phyloP scores from a whole-genome alignment of 495 filamentous ascomycete genomes.

The Penicillium alfredii region DNA sequence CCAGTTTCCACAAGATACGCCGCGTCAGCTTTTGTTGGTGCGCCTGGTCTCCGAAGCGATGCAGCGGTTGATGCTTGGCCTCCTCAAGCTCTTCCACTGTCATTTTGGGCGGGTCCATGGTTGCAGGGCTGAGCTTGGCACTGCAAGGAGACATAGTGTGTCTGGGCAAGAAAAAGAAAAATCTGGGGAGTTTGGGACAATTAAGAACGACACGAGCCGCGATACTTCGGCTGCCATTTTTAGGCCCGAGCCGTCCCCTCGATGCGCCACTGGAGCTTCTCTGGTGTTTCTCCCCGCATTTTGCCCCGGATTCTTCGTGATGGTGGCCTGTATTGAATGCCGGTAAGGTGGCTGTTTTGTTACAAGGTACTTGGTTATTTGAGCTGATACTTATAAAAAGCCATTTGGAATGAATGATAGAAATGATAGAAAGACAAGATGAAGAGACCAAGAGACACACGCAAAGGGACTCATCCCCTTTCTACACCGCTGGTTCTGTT shows the following conservation, averaged over 20 bases:
- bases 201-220: not conserved
- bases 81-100: conserved; percentile 14
- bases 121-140: conserved; percentile 1
- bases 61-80: conserved; percentile 7
- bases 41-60: conserved; percentile 11
- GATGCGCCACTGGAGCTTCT: too few species aligned
- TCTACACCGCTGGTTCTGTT: too few species aligned
- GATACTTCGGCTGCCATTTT: conserved; percentile 8
- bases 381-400: too few species aligned
- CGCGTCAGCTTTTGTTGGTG: conserved; percentile 25
- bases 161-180: conserved; percentile 1
- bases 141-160: conserved; percentile 1
- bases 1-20: conserved; percentile 47
- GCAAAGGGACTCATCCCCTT: too few species aligned
- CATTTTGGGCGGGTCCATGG: conserved; percentile 19
- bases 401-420: too few species aligned
- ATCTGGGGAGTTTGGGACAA: not conserved
- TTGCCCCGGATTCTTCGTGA: conserved; percentile 10
- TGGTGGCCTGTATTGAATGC: too few species aligned
- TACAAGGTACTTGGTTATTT: too few species aligned
- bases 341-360: too few species aligned
- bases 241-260: conserved; percentile 6
- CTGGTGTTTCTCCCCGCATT: conserved; percentile 9
- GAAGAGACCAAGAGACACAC: too few species aligned
- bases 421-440: too few species aligned